Base-by-base conservation (phyloP, 1,139 yeast genomes). In the Yamadazyma conglobata region DNA sequence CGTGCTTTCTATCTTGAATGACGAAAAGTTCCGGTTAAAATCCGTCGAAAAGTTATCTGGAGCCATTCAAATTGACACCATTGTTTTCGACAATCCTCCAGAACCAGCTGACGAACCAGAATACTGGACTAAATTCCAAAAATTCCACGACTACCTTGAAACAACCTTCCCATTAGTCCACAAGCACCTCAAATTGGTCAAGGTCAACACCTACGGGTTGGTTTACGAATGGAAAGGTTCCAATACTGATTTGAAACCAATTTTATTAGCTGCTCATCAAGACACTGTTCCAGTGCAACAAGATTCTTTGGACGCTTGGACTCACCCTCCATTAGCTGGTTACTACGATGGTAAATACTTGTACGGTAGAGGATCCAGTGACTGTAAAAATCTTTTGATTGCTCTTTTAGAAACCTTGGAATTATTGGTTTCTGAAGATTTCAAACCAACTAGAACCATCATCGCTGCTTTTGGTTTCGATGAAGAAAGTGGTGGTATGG, bases 251-350 rank as follows among this genome's bases (percentile, higher is more conserved):
- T 60, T 79, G 45, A 77, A 80, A 50, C 95, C 95, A 5, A 43
- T 79, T 10, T 50, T 85, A 53, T 60, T 84, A 25, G 71, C 79
- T 56, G 88, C 91, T 3, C 95, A 86, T 54, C 86, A 79, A 51
- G 95, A 85, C 50, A 85, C 81, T 4, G 95, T 86, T 10, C 95
- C 95, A 0, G 83, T 84, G n/a, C 79, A 77, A 46, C 52, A 58
- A 17, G 77, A 64, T 14, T 73, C 86, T 10, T 50, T 70, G 25
- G 63, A 53, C 22, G 62, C 69, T 29, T 85, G 95, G 95, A 66
- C 62, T 3, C 69, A 76, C 45, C 79, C 80, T 8, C 94, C 95
- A 15, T 83, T 76, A 40, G 67, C 69, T 6, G 95, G 84, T 3
- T 67, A 70, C 47, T 83, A 62, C 47, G 94, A 83, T 45, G 84